Percentiles rank a stretch among this genome's conserved stretches.
phyloP scores from a whole-genome alignment of 208 protist species.

The Trypanosoma cruzi region DNA sequence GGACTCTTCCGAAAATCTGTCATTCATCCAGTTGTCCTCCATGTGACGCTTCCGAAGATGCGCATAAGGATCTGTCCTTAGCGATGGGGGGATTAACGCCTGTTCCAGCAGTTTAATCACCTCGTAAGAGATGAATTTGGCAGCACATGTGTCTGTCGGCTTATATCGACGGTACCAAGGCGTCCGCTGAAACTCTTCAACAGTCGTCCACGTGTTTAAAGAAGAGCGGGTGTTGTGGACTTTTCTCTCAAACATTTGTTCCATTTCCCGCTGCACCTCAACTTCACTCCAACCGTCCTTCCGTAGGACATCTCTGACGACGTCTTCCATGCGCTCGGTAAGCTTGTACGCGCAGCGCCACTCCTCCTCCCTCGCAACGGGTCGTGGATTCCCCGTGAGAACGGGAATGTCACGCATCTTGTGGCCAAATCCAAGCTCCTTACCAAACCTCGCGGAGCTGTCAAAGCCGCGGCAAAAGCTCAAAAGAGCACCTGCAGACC shows the following conservation, averaged over 20 bases:
- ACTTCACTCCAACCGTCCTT: conserved; percentile 59
- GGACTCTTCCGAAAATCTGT: conserved; percentile 83
- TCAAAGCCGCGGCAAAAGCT: conserved; percentile 47
- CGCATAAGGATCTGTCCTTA: conserved; percentile 80
- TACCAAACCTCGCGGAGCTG: conserved; percentile 64
- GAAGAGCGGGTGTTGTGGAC: conserved; percentile 60
- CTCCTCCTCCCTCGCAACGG: conserved; percentile 70
- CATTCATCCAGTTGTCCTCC: conserved; percentile 93
- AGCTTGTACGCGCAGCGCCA: conserved; percentile 87
- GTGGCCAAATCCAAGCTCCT: conserved; percentile 84
- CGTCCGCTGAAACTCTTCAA: conserved; percentile 91
- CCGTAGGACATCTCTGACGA: conserved; percentile 70
- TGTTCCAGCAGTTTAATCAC: conserved; percentile 83
- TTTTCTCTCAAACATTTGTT: conserved; percentile 84
- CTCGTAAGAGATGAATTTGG: conserved; percentile 90
- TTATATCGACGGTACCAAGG: conserved; percentile 90
- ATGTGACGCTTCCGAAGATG: conserved; percentile 90
- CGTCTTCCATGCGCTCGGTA: conserved; percentile 84
- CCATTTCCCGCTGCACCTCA: conserved; percentile 80
- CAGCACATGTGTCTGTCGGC: conserved; percentile 75
- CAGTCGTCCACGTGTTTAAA: conserved; percentile 86
- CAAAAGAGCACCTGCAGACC: conserved; percentile 8
- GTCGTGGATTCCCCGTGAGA: conserved; percentile 83
- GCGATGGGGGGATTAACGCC: conserved; percentile 79
- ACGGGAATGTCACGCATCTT: conserved; percentile 90